phyloP scores from a whole-genome alignment of 1,284 basidiomycete species.

The Apiotrichum sp. region DNA sequence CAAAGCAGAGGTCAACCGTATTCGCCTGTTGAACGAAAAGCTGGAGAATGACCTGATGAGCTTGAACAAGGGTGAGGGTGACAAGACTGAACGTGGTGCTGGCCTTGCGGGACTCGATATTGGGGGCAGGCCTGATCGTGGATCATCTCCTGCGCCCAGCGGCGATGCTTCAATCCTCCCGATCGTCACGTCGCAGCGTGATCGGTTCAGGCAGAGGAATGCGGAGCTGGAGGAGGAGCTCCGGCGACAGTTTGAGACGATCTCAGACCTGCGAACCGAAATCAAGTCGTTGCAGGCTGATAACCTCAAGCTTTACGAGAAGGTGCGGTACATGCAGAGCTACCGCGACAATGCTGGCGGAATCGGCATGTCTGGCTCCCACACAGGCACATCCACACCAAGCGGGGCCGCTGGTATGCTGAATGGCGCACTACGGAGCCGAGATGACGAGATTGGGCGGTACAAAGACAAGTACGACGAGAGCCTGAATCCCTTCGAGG shows the following conservation, averaged over 20 bases:
- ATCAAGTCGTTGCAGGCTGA: conserved; percentile 82
- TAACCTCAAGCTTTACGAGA: conserved; percentile 92
- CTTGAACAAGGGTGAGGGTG: conserved; percentile 53
- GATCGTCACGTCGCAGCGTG: conserved; percentile 93
- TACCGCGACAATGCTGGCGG: conserved; percentile 62
- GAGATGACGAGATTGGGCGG: conserved; percentile 70
- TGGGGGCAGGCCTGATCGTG: conserved; percentile 48
- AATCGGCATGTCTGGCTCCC: conserved; percentile 9
- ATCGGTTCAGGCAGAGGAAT: conserved; percentile 90
- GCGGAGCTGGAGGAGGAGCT: conserved; percentile 97
- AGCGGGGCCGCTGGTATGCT: conserved; percentile 21
- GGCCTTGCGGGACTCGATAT: conserved; percentile 67
- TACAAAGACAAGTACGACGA: conserved; percentile 92
- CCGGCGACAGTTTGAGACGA: conserved; percentile 84
- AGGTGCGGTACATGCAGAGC: conserved; percentile 92
- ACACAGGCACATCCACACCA: conserved; percentile 14
- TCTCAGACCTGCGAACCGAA: conserved; percentile 81
- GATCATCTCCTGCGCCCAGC: conserved; percentile 54
- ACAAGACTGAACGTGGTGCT: conserved; percentile 12
- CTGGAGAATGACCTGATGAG: conserved; percentile 85
- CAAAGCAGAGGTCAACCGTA: conserved; percentile 65
- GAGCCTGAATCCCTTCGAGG: conserved; percentile 94
- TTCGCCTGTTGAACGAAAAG: conserved; percentile 73
- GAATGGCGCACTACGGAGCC: conserved; percentile 32
- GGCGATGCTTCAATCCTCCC: conserved; percentile 84